These are phyloP conservation scores for Carpinus fangiana DNA, from an alignment of 306 rosid genomes.

Conservation along the genomic window DNA sequence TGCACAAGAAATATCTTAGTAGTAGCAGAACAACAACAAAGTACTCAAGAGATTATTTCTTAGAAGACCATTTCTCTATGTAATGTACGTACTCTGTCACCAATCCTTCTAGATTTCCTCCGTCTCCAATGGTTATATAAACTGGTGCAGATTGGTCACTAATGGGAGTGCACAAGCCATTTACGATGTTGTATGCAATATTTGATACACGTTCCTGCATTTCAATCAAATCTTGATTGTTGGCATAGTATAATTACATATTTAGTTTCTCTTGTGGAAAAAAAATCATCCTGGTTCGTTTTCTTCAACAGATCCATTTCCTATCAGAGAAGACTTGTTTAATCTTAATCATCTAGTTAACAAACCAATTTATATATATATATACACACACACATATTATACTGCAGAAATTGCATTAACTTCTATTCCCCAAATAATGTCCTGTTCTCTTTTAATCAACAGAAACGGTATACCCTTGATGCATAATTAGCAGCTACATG, in stretches of 20 bases:
- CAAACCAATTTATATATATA: background rate
- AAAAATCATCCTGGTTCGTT: background rate
- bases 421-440: background rate
- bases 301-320: background rate
- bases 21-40: background rate
- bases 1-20: background rate
- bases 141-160: constrained; percentile 56
- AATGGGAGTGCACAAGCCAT: constrained; percentile 52
- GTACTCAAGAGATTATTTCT: background rate
- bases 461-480: background rate
- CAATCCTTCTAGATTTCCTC: constrained; percentile 82
- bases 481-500: background rate
- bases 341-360: background rate
- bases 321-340: background rate
- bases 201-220: constrained; percentile 70
- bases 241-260: background rate
- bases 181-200: constrained; percentile 52
- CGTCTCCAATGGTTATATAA: constrained; percentile 81
- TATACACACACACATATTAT: too few relatives aligned
- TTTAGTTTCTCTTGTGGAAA: background rate
- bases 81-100: constrained; percentile 45
- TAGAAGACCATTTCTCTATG: background rate
- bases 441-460: background rate
- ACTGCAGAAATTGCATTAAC: background rate
- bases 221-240: constrained; percentile 2